phyloP scores from a whole-genome alignment of 306 rosid genomes.

The Crotalaria pallida region DNA sequence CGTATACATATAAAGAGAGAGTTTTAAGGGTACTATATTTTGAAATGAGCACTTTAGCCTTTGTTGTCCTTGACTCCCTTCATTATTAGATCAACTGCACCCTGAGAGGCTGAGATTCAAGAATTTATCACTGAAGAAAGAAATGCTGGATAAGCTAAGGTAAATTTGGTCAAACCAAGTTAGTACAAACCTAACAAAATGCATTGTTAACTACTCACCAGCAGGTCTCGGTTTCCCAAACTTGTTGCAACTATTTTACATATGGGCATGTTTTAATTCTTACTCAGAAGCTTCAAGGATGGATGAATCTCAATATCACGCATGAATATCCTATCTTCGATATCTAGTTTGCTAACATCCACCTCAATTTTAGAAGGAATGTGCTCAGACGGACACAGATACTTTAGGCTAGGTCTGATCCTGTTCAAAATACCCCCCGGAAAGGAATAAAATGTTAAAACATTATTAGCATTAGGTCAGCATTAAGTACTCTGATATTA shows the following conservation, averaged over 20 bases:
- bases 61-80: too few species aligned
- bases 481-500: too few species aligned
- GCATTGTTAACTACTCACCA: conserved; percentile 17
- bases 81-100: too few species aligned
- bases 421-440: conserved; percentile 67
- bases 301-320: conserved; percentile 66
- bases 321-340: conserved; percentile 45
- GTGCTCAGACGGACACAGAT: conserved; percentile 69
- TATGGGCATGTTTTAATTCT: conserved; percentile 70
- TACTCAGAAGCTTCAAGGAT: conserved; percentile 78
- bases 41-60: too few species aligned
- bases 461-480: conserved; percentile 10
- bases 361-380: conserved; percentile 83
- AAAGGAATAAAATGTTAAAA: conserved; percentile 18
- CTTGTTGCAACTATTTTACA: conserved; percentile 62
- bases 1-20: too few species aligned
- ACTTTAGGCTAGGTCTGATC: conserved; percentile 67
- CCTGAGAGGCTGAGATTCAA: too few species aligned
- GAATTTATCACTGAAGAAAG: not conserved
- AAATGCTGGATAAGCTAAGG: too few species aligned
- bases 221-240: conserved; percentile 37
- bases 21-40: too few species aligned
- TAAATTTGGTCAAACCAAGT: not conserved
- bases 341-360: conserved; percentile 76
- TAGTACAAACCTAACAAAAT: not conserved